Evolutionary conservation across 2,329 filamentous ascomycete genomes (phyloP).

Genomic region (Paecilomyces sp.): DNA sequence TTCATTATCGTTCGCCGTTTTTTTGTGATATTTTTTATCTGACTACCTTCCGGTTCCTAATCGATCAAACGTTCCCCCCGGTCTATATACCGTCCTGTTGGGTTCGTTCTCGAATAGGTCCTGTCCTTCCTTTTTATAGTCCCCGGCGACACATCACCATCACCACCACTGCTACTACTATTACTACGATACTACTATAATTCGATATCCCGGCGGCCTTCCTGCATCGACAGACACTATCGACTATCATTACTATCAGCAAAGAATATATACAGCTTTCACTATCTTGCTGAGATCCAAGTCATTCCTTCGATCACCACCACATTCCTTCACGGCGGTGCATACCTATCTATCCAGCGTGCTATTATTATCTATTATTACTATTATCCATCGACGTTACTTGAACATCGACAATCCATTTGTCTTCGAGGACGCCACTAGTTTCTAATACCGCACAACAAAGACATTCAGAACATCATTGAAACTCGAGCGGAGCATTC

Average conservation of each 20-base stretch:
- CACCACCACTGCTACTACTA: not conserved
- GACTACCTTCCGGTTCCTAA: conserved; percentile 20
- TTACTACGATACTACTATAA: no score
- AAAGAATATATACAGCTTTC: conserved; percentile 23
- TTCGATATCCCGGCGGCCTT: not conserved
- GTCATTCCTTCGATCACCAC: conserved; percentile 6
- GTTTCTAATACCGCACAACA: not conserved
- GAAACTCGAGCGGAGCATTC: not conserved
- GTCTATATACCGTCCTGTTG: conserved; percentile 7
- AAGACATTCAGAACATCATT: not conserved
- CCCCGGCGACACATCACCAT: conserved; percentile 1
- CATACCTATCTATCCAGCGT: not conserved
- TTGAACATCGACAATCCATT: not conserved
- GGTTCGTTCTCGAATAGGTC: conserved; percentile 19
- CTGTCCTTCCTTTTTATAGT: conserved; percentile 26
- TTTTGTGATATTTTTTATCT: conserved; percentile 16
- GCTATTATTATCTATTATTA: conserved; percentile 2
- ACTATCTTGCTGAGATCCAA: conserved; percentile 1
- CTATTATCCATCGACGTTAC: not conserved
- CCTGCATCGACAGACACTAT: conserved; percentile 12
- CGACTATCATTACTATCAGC: conserved; percentile 10
- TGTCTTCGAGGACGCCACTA: not conserved
- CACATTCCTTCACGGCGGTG: conserved; percentile 5
- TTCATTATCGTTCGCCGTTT: conserved; percentile 20
- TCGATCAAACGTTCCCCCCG: conserved; percentile 8